Evolutionary conservation across 202 grass and related monocot genomes (phyloP).

Genomic region (Setaria viridis): DNA sequence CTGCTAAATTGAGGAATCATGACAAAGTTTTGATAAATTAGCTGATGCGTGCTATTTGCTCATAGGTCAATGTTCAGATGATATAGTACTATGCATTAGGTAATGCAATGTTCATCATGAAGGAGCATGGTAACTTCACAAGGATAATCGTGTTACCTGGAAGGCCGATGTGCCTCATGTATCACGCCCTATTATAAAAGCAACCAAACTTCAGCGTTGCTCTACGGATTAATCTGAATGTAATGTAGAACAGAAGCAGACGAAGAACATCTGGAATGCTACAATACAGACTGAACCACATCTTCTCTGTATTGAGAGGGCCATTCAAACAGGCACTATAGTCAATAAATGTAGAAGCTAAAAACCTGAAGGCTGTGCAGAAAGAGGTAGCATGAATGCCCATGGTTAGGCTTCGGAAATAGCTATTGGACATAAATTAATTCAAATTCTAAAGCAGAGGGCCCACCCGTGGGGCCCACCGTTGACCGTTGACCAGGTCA

Average conservation of each 20-base stretch:
- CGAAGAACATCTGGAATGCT: not conserved
- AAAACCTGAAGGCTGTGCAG: no score
- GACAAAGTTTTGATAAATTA: not conserved
- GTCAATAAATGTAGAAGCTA: no score
- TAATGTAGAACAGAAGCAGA: not conserved
- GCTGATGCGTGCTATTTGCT: not conserved
- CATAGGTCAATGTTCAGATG: constrained; percentile 5
- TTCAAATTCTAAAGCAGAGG: no score
- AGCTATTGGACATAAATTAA: no score
- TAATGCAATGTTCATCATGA: not conserved
- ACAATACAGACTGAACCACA: not conserved
- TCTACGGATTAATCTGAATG: not conserved
- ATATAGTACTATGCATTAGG: not conserved
- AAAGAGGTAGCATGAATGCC: no score
- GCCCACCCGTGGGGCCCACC: no score
- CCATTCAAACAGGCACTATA: not conserved
- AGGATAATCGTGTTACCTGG: constrained; percentile 46
- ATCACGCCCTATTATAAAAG: constrained; percentile 32
- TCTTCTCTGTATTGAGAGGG: not conserved
- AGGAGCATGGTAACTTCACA: not conserved
- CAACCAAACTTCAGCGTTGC: not conserved
- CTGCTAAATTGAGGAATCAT: constrained; percentile 1
- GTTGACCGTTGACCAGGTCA: no score
- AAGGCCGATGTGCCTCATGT: constrained; percentile 37
- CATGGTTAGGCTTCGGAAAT: no score